Evolutionary conservation across 2,329 filamentous ascomycete genomes (phyloP), one percentile per base, ranked within the genome.

Genomic region (Trichoderma afroharzianum): DNA sequence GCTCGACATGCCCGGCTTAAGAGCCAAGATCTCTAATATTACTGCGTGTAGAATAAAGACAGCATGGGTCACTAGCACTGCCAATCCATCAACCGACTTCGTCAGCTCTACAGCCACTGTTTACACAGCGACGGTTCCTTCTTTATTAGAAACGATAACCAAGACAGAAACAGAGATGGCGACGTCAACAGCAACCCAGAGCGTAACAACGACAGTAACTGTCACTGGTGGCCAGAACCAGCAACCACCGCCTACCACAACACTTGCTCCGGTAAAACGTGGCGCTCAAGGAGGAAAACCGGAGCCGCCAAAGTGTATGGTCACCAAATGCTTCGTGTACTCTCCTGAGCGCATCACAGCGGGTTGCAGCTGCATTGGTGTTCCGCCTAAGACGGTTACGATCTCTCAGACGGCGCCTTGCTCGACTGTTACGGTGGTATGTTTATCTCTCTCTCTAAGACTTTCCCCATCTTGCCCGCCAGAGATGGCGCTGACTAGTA

Each of bases 351-450:
- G 75, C 6, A 75, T 77, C 59, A 75, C 75, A 11, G 74, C 74
- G 15, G 76, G 74, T 11, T 77, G 76, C 33, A 73, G 74, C 6
- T 77, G 76, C 58, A 77, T 77, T 21, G 71, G 73, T n/a, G 75
- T 76, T 1, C 74, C 76, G 0, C 74, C 73, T n/a, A 24, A 62
- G 21, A 76, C 75, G 3, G n/a, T 76, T 21, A 76, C 72, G 32
- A 30, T 67, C 32, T 75, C 75, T 1, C 58, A 73, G 26, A 72
- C 70, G 11, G 68, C 71, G 26, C 57, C 70, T 43, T 71, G 72
- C 30, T 47, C 33, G 18, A 74, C 74, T 11, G 53, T 68, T 14
- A 73, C 72, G 33, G 63, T 73, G 28, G 74, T 75, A 71, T 47
- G 70, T 8, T 33, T 21, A 21, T 21, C 6, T 55, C 9, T n/a